Evolutionary conservation across 768 basidiomycete species (phyloP).

Genomic region (Pulveroboletus sp.): DNA sequence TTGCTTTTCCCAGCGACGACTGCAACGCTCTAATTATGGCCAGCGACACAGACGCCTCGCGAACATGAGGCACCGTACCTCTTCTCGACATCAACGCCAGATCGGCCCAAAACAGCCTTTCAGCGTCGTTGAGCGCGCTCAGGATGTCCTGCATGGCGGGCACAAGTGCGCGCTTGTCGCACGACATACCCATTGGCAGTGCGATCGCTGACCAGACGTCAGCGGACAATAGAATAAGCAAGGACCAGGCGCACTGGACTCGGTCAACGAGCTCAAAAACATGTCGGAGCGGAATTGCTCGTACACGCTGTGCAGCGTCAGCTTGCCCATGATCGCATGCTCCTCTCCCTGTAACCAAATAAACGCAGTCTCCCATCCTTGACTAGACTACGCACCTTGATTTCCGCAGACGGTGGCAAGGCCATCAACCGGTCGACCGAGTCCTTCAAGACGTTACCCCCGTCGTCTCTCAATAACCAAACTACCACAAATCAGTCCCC

Average conservation of each 20-base stretch:
- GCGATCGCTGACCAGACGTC: slow-evolving; percentile 61
- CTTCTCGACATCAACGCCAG: slow-evolving; percentile 51
- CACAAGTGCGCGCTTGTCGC: slow-evolving; percentile 38
- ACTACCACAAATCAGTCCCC: slow-evolving; percentile 49
- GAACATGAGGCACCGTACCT: slow-evolving; percentile 68
- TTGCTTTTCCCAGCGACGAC: slow-evolving; percentile 70
- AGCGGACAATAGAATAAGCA: slow-evolving; percentile 1
- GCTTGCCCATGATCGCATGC: slow-evolving; percentile 67
- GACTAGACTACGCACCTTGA: slow-evolving; percentile 44
- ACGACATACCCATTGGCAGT: slow-evolving; percentile 75
- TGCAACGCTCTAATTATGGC: slow-evolving; percentile 74
- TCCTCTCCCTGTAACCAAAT: slow-evolving; percentile 62
- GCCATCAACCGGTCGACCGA: slow-evolving; percentile 58
- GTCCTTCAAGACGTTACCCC: slow-evolving; percentile 46
- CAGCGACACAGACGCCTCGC: slow-evolving; percentile 71
- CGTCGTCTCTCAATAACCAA: slow-evolving; percentile 62
- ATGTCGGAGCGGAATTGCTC: slow-evolving; percentile 80
- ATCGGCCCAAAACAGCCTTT: slow-evolving; percentile 65
- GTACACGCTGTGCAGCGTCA: slow-evolving; percentile 78
- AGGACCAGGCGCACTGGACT: slow-evolving; percentile 67
- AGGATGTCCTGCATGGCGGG: slow-evolving; percentile 57
- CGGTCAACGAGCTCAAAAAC: slow-evolving; percentile 84
- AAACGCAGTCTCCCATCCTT: background rate
- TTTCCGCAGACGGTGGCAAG: slow-evolving; percentile 54
- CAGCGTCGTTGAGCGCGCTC: slow-evolving; percentile 61